Evolutionary conservation across 108 stramenopile species (phyloP), one percentile per base, ranked within the genome.

Genomic region (Nannochloropsis granulata): DNA sequence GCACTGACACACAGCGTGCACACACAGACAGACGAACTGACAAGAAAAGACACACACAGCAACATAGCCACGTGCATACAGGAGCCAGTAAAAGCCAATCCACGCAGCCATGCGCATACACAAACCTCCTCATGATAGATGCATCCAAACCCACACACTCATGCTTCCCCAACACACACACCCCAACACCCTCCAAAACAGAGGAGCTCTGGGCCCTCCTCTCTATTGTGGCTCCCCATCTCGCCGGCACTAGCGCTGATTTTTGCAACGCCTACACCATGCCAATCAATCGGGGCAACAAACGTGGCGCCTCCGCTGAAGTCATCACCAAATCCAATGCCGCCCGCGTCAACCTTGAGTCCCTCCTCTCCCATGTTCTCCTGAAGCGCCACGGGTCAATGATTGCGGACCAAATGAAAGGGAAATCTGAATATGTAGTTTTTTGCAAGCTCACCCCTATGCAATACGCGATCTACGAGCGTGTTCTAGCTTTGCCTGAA

Each of bases 371-470:
- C 21, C 56, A 16, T n/a, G n/a, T 71, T n/a, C 56, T 71, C 8
- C 56, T 71, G 21, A 16, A 71, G 56, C 56, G 56, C 56, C 21
- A 71, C 56, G 56, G 21, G 21, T 71, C 24, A 12, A 43, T 79
- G 79, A 78, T 82, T 0, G 44, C 42, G 11, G 82, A 84, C 79
- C 79, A 81, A 12, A 43, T 88, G 24, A 42, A 79, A 44, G 89
- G 89, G 21, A 90, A 87, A 82, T 84, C 84, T 0, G 89, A 90
- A 43, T 88, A 43, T 83, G 82, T 90, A 12, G 89, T 90, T 78
- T 88, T 88, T 43, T 88, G 88, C 44, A 43, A 84, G 44, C 87
- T 88, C 23, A 84, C 85, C 26, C 78, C 44, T 43, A 26, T 88
- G 12, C 87, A 90, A 85, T 24, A 79, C 19, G 44, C 25, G 21